These are phyloP conservation scores for Alternaria novae-zelandiae DNA, from an alignment of 2,329 filamentous ascomycete genomes.

Conservation along the genomic window DNA sequence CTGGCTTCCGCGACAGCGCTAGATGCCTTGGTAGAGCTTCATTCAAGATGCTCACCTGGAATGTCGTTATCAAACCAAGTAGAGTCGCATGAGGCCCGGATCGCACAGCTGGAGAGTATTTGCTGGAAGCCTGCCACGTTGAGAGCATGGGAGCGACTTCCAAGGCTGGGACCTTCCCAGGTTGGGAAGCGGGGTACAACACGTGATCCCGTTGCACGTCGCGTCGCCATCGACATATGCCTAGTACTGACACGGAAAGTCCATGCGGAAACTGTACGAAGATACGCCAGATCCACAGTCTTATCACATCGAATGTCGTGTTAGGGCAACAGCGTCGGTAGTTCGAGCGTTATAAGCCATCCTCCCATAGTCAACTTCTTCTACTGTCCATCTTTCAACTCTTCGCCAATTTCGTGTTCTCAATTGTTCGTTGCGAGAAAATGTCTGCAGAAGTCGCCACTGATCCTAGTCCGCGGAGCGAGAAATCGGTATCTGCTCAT, in stretches of 20 bases:
- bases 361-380: background rate
- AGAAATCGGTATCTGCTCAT: slow-evolving; percentile 50
- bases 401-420: background rate
- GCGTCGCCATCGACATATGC: background rate
- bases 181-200: slow-evolving; percentile 14
- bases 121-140: background rate
- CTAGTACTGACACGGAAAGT: slow-evolving; percentile 33
- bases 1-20: background rate
- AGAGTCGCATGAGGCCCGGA: background rate
- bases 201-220: slow-evolving; percentile 13
- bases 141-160: background rate
- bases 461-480: slow-evolving; percentile 21
- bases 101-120: background rate
- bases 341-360: background rate
- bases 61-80: background rate
- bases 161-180: background rate
- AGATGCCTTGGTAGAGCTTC: background rate
- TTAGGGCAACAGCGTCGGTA: slow-evolving; percentile 8
- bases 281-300: slow-evolving; percentile 23
- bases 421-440: background rate
- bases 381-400: background rate
- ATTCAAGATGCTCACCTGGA: background rate
- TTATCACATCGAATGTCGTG: slow-evolving; percentile 23
- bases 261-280: slow-evolving; percentile 25
- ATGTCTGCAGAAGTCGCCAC: slow-evolving; percentile 43